phyloP scores from a whole-genome alignment of 2,329 filamentous ascomycete genomes.

The Aurifilum marmelostoma region DNA sequence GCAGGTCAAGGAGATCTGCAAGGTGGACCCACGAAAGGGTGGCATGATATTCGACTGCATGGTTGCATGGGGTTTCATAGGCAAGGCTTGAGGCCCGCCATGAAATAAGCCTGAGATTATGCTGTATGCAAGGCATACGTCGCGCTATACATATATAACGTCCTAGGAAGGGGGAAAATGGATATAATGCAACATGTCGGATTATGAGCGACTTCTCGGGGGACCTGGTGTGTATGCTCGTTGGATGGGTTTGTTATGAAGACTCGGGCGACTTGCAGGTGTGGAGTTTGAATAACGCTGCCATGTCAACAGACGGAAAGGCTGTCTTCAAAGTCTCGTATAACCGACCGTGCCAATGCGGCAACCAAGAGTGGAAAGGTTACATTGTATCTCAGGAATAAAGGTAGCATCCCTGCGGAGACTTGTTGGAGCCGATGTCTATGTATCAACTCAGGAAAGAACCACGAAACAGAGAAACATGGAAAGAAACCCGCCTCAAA shows the following conservation, averaged over 20 bases:
- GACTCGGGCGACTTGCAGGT: no score
- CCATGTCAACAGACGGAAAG: no score
- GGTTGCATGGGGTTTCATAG: conserved; percentile 89
- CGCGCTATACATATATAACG: neutral
- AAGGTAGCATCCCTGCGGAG: no score
- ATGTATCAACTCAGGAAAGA: neutral
- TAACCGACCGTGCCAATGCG: neutral
- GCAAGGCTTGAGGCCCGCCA: conserved; percentile 64
- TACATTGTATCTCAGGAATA: neutral
- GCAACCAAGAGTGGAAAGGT: neutral
- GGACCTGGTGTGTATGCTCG: neutral
- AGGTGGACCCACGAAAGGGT: conserved; percentile 83
- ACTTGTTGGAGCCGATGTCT: neutral
- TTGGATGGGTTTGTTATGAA: neutral
- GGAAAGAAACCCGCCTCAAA: neutral
- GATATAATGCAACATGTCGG: neutral
- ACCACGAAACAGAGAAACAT: neutral
- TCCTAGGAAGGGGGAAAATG: neutral
- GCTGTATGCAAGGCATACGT: neutral
- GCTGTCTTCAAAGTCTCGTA: no score
- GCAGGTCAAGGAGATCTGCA: conserved; percentile 82
- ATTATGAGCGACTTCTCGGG: neutral
- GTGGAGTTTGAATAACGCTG: no score
- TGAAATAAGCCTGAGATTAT: neutral
- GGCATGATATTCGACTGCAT: conserved; percentile 93